These are phyloP conservation scores for Tillandsia leiboldiana DNA, from an alignment of 176 grass and related monocot genomes.

Conservation along the genomic window DNA sequence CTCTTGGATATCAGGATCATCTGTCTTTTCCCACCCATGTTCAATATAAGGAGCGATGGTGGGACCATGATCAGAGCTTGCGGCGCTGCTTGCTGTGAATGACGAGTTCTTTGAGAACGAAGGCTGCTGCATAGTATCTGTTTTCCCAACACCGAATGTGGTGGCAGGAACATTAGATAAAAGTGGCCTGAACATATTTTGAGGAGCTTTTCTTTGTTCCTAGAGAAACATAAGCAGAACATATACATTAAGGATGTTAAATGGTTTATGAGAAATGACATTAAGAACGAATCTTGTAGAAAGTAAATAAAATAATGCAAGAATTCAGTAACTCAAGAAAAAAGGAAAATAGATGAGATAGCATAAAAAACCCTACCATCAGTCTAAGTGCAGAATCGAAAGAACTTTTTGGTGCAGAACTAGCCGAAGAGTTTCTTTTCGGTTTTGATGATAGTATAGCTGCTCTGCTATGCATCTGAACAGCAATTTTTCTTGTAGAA, in stretches of 20 bases:
- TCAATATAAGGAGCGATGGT: constrained; percentile 37
- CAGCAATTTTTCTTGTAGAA: constrained; percentile 45
- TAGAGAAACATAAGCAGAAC: constrained; percentile 21
- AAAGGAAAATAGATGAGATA: constrained; percentile 5
- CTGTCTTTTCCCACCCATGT: constrained; percentile 40
- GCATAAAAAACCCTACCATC: constrained; percentile 46
- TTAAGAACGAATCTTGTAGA: no score
- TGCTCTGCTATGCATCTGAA: constrained; percentile 45
- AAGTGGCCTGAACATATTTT: constrained; percentile 87
- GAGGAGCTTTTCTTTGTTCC: constrained; percentile 77
- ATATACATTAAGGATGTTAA: no score
- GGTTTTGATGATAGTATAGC: constrained; percentile 57
- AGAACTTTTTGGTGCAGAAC: constrained; percentile 59
- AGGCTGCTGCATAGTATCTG: constrained; percentile 38
- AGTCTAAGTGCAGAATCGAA: constrained; percentile 85
- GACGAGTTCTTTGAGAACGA: constrained; percentile 63
- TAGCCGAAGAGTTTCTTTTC: constrained; percentile 44
- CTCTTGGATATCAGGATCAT: constrained; percentile 34
- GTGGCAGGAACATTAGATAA: constrained; percentile 70
- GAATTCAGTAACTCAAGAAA: constrained; percentile 10
- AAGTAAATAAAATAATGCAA: constrained; percentile 7
- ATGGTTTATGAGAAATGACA: no score
- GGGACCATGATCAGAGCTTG: constrained; percentile 45
- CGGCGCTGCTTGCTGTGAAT: constrained; percentile 54
- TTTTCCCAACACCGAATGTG: constrained; percentile 44